Evolutionary conservation across 2,329 filamentous ascomycete genomes (phyloP).

Genomic region (Colletotrichum truncatum): DNA sequence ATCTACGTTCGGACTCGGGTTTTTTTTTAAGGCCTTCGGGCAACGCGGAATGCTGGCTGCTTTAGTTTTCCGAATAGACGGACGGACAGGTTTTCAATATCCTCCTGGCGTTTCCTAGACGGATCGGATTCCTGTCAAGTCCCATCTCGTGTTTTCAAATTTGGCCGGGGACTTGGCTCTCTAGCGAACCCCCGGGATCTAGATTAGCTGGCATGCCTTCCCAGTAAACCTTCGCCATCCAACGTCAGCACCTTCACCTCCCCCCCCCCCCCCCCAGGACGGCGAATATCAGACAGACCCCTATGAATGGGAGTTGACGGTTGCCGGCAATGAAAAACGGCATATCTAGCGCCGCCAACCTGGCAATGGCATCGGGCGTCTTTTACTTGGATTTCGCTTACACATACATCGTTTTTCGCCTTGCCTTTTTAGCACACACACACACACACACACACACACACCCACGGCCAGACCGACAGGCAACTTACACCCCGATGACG

Average conservation of each 20-base stretch:
- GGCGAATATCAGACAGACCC: not conserved
- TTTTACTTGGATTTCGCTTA: no score
- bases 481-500: no score
- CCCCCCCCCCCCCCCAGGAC: not conserved
- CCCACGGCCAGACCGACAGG: no score
- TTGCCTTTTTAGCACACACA: no score
- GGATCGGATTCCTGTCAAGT: conserved; percentile 5
- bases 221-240: not conserved
- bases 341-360: not conserved
- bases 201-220: no score
- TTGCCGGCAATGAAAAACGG: conserved; percentile 8
- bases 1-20: not conserved
- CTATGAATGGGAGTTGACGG: not conserved
- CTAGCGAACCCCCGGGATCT: not conserved
- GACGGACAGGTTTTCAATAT: not conserved
- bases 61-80: not conserved
- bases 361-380: no score
- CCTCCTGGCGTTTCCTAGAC: not conserved
- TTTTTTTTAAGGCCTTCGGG: not conserved
- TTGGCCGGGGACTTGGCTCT: not conserved
- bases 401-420: no score
- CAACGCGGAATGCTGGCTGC: not conserved
- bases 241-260: not conserved
- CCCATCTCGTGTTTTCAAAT: not conserved
- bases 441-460: no score